A percentile compares a stretch with the other conserved stretches of the same genome.
These are phyloP conservation scores for Paramecium primaurelia DNA, from an alignment of 73 alveolate species.

Conservation along the genomic window DNA sequence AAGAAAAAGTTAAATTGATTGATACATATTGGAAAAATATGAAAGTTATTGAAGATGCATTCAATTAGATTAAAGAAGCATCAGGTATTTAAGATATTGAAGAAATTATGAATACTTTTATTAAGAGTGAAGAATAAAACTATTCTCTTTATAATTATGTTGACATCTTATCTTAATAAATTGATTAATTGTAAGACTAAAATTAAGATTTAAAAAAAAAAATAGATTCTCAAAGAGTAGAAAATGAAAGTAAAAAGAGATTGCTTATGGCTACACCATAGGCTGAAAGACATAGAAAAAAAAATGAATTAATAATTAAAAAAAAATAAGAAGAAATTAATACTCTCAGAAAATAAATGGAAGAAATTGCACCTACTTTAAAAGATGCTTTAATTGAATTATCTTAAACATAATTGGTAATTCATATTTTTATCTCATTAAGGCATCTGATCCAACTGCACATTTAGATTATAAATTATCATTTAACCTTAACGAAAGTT, in stretches of 20 bases:
- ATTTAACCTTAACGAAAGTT: conserved; percentile 52
- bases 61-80: conserved; percentile 72
- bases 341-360: conserved; percentile 43
- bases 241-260: conserved; percentile 55
- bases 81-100: conserved; percentile 85
- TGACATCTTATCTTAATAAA: conserved; percentile 76
- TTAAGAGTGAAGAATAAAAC: conserved; percentile 87
- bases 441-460: conserved; percentile 42
- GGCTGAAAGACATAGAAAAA: conserved; percentile 65
- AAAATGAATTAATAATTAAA: neutral
- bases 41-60: conserved; percentile 85
- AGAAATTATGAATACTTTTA: conserved; percentile 82
- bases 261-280: conserved; percentile 44
- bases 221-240: conserved; percentile 65
- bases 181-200: conserved; percentile 74
- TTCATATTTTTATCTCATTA: neutral
- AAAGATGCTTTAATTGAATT: conserved; percentile 29
- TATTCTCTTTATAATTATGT: conserved; percentile 81
- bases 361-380: conserved; percentile 49
- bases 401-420: conserved; percentile 35
- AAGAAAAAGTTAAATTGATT: conserved; percentile 79
- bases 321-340: conserved; percentile 50
- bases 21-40: conserved; percentile 78
- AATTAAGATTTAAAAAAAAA: conserved; percentile 74
- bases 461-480: conserved; percentile 49